Percentiles rank a stretch among this genome's conserved stretches.
Conservation (phyloP, 768 basidiomycete species). For the Russula sp. region DNA sequence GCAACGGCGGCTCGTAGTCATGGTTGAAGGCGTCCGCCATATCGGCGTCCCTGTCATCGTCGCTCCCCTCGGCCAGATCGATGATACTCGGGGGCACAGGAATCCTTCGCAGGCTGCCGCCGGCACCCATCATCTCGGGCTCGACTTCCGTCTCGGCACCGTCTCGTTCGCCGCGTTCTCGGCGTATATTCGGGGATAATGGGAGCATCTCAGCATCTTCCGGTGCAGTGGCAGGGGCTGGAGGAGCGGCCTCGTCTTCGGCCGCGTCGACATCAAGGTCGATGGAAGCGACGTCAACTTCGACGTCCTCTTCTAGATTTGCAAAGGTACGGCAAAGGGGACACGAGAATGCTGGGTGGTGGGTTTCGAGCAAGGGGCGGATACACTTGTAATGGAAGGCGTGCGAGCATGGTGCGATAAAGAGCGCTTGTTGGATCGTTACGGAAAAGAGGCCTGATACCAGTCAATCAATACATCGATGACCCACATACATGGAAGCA, state of each 20-base stretch:
- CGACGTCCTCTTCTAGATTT: constrained; percentile 93
- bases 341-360: constrained; percentile 91
- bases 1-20: constrained; percentile 8
- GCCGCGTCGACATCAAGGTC: constrained; percentile 2
- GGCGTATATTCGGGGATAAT: constrained; percentile 9
- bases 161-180: constrained; percentile 15
- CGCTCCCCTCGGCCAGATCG: constrained; percentile 17
- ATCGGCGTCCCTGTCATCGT: constrained; percentile 19
- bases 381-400: constrained; percentile 98
- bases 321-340: constrained; percentile 94
- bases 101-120: constrained; percentile 7
- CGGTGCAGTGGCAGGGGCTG: not conserved
- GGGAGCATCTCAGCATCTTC: constrained; percentile 19
- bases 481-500: constrained; percentile 4
- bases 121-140: constrained; percentile 1
- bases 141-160: constrained; percentile 22
- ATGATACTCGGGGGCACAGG: constrained; percentile 19
- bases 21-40: constrained; percentile 8
- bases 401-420: constrained; percentile 97
- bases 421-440: constrained; percentile 90
- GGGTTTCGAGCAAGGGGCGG: constrained; percentile 78
- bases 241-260: not conserved
- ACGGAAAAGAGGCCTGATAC: constrained; percentile 67
- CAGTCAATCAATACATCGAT: not conserved
- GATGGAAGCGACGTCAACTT: constrained; percentile 41